These are phyloP conservation scores for Cercophora newfieldiana DNA, from an alignment of 495 filamentous ascomycete species.

Conservation along the genomic window DNA sequence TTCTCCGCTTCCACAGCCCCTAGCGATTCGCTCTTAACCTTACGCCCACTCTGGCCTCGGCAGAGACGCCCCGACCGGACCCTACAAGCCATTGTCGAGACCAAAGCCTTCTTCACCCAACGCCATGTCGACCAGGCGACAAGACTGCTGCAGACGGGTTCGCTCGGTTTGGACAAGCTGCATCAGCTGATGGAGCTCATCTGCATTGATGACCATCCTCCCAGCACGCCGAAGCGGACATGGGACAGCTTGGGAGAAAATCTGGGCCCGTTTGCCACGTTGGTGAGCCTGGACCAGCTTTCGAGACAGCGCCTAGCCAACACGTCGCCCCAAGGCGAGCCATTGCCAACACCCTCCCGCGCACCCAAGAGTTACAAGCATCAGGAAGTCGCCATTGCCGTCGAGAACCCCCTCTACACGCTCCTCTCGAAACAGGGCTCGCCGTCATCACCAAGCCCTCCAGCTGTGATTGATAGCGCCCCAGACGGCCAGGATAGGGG, in stretches of 20 bases:
- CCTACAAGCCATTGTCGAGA: neutral
- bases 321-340: neutral
- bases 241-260: neutral
- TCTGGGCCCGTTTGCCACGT: neutral
- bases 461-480: too few relatives aligned
- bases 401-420: too few relatives aligned
- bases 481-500: neutral
- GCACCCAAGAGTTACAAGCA: neutral
- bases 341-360: neutral
- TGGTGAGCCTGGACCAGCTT: neutral
- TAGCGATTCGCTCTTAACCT: neutral
- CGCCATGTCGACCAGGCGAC: neutral
- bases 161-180: constrained; percentile 5
- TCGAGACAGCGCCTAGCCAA: neutral
- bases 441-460: too few relatives aligned
- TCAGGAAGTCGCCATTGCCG: too few relatives aligned
- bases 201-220: neutral
- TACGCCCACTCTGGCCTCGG: neutral
- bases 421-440: too few relatives aligned
- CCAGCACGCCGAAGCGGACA: neutral
- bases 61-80: neutral
- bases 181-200: neutral
- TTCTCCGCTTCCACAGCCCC: constrained; percentile 2
- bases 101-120: neutral
- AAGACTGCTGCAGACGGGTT: neutral